phyloP scores from a whole-genome alignment of 1,284 basidiomycete species.

The Sporisorium reilianum region DNA sequence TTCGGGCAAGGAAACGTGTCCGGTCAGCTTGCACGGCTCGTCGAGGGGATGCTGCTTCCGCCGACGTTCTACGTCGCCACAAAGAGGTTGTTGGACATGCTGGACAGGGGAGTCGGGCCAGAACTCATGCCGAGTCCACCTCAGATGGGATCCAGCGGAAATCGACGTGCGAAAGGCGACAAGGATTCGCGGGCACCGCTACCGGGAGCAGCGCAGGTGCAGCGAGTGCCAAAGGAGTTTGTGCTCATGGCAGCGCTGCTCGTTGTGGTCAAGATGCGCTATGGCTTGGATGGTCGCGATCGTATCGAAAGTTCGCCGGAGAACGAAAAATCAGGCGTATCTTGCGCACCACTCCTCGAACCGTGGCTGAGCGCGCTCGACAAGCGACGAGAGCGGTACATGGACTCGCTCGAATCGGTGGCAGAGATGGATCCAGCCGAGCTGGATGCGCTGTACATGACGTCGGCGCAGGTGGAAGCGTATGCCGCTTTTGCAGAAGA shows the following conservation, averaged over 20 bases:
- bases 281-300: constrained; percentile 59
- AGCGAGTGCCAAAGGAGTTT: constrained; percentile 81
- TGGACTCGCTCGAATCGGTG: constrained; percentile 61
- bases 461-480: constrained; percentile 74
- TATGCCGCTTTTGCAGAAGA: constrained; percentile 78
- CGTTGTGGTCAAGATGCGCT: constrained; percentile 61
- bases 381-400: constrained; percentile 13
- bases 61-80: constrained; percentile 72
- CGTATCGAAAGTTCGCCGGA: constrained; percentile 23
- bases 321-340: constrained; percentile 5
- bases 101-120: constrained; percentile 22
- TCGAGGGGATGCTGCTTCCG: constrained; percentile 78
- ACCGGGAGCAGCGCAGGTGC: constrained; percentile 34
- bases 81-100: constrained; percentile 42
- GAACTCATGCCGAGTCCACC: constrained; percentile 74
- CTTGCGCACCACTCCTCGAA: constrained; percentile 37
- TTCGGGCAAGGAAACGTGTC: constrained; percentile 83
- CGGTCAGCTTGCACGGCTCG: constrained; percentile 83
- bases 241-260: constrained; percentile 74
- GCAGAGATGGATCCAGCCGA: constrained; percentile 74
- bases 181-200: constrained; percentile 4
- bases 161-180: neutral
- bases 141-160: neutral
- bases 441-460: constrained; percentile 74
- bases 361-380: constrained; percentile 36